Evolutionary conservation across 2,329 filamentous ascomycete genomes (phyloP), one percentile per base, ranked within the genome.

Genomic region (Chalaropsis ovoidea): DNA sequence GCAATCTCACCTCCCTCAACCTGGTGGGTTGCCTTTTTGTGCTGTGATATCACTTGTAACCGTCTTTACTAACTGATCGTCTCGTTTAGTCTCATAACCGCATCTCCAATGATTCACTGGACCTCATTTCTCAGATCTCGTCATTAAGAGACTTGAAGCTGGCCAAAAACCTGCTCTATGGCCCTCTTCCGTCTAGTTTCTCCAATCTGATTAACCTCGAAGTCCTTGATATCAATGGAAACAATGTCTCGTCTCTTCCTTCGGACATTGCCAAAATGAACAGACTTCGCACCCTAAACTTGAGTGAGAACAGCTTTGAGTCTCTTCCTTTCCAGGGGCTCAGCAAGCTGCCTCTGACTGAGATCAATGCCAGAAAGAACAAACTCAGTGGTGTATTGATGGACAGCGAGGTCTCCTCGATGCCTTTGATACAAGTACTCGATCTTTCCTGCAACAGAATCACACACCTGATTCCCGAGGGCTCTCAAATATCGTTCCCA

Each of bases 371-470:
- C 8, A 83, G 86, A 43, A 92, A 89, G 74, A 97, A 97, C 74
- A 86, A 85, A 67, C 79, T 97, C 1, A 79, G 80, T 13, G 90
- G 88, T 1, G 82, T 83, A 0, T 77, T 97, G 47, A 87, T 96
- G 43, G 81, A 84, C 2, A 79, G 81, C 4, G 78, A 79, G 0
- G 80, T 89, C 0, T 76, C 80, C 8, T 75, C 78, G 1, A 76
- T 92, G 24, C 76, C 83, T 0, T 80, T 81, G 11, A 77, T 99
- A 35, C 89, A 95, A 71, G 82, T 80, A 5, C 76, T 99, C 19
- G 89, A 96, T 69, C 80, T 94, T 7, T 87, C 89, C 0, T 82
- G 82, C 60, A 97, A 97, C 71, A 82, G 86, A 39, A 76, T 97
- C 15, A 79, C 77, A 15, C 78, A 82, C 72, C 68, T 86, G 27